Evolutionary conservation across 352 stramenopile species (phyloP).

Genomic region (Pythium graminicola): DNA sequence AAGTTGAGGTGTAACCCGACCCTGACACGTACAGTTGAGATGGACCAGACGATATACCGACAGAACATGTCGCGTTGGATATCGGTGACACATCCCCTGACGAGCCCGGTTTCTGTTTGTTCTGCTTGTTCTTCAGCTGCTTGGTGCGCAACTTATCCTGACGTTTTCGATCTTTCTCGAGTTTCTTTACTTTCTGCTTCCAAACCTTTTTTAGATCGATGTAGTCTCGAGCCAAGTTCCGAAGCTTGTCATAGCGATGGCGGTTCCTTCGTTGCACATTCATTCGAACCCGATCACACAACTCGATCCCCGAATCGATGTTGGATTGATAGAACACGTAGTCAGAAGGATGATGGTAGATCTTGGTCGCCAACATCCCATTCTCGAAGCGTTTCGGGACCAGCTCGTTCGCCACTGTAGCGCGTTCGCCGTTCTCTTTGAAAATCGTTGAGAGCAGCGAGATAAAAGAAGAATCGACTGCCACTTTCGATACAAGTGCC

Average conservation of each 20-base stretch:
- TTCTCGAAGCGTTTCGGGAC: conserved; percentile 51
- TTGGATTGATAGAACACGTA: conserved; percentile 74
- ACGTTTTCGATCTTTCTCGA: conserved; percentile 83
- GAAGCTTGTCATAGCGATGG: conserved; percentile 56
- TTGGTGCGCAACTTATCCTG: conserved; percentile 77
- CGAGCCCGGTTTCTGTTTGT: conserved; percentile 31
- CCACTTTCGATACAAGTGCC: conserved; percentile 40
- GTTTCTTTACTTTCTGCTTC: conserved; percentile 78
- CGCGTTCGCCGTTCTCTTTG: conserved; percentile 53
- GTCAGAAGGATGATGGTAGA: conserved; percentile 67
- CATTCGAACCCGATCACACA: conserved; percentile 49
- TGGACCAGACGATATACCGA: conserved; percentile 6
- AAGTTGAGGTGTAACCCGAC: background rate
- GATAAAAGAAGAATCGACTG: conserved; percentile 59
- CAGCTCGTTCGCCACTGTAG: conserved; percentile 39
- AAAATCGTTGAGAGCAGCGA: conserved; percentile 59
- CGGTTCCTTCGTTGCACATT: conserved; percentile 65
- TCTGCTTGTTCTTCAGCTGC: conserved; percentile 43
- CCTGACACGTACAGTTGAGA: background rate
- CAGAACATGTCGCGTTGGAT: background rate
- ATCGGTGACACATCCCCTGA: conserved; percentile 12
- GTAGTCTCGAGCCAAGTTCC: conserved; percentile 69
- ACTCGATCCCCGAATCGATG: conserved; percentile 37
- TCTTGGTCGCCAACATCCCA: conserved; percentile 39
- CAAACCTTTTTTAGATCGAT: conserved; percentile 74